Evolutionary conservation across 108 stramenopile genomes (phyloP).

Genomic region (Cyclostephanos tholiformis): DNA sequence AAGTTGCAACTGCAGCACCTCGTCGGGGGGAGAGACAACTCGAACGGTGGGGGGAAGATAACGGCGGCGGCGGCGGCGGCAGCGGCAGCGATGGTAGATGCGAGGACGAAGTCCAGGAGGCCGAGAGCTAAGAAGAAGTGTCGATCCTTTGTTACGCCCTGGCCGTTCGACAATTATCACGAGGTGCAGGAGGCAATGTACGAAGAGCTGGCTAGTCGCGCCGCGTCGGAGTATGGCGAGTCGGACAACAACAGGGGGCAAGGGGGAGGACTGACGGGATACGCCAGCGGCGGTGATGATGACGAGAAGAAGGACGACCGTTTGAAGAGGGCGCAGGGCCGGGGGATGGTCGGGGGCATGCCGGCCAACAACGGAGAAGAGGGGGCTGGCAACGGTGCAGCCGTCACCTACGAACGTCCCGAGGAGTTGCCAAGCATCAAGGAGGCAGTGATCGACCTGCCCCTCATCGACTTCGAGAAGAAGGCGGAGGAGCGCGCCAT

Average conservation of each 20-base stretch:
- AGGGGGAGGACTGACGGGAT: conserved; percentile 30
- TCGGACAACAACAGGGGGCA: conserved; percentile 4
- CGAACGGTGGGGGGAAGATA: not conserved
- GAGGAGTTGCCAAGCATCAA: conserved; percentile 79
- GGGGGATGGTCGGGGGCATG: not conserved
- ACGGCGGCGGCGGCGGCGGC: conserved; percentile 15
- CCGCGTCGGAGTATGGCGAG: conserved; percentile 25
- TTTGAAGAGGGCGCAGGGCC: not conserved
- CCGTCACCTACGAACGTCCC: conserved; percentile 61
- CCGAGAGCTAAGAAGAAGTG: conserved; percentile 35
- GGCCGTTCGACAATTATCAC: conserved; percentile 91
- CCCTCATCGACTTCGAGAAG: conserved; percentile 77
- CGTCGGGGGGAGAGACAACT: not conserved
- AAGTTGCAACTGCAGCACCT: no score
- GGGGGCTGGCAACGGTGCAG: not conserved
- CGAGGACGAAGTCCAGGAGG: conserved; percentile 14
- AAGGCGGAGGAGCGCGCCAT: conserved; percentile 86
- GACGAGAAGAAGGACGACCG: conserved; percentile 33
- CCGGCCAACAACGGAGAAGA: not conserved
- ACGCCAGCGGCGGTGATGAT: conserved; percentile 37
- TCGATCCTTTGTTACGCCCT: conserved; percentile 44
- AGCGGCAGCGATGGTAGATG: not conserved
- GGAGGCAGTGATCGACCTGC: conserved; percentile 71
- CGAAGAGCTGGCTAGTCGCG: conserved; percentile 58
- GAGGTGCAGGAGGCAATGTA: conserved; percentile 74